Evolutionary conservation across 805 yeast genomes (phyloP), one percentile per base, ranked within the genome.

Genomic region (Saccharomycopsis sp.): DNA sequence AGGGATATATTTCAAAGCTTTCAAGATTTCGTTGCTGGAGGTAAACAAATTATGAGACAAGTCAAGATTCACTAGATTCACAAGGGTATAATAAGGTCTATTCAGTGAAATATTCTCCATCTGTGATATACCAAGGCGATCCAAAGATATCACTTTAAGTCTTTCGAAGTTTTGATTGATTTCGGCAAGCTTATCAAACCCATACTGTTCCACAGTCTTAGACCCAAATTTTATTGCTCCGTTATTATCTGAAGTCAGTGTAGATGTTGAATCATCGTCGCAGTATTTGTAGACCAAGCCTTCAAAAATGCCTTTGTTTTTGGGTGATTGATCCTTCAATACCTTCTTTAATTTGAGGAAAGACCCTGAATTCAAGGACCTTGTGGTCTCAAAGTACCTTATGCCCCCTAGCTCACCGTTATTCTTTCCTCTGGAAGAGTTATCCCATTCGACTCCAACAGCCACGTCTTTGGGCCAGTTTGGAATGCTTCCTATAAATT

Each of bases 361-460:
- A 2, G 91, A 81, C 0, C 89, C 95, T 1, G 84, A 72, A 0
- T 73, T 74, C 0, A 62, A 67, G n/a, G 60, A 70, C n/a, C 41
- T 37, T 5, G 24, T 68, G 51, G 73, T 64, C 4, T 62, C 37
- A 67, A 91, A 91, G 67, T 89, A 89, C 55, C 67, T 64, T 0
- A 70, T 64, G 0, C 85, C 89, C 20, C 79, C 73, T 24, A 81
- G 60, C 1, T 66, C 58, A 0, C 98, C 98, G 61, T 79, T 72
- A 67, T 91, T 82, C 64, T 84, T 89, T 1, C 97, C 97, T 40
- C 90, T 73, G 0, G 60, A 57, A 0, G 77, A 70, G 51, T 82
- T 74, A 67, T 91, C 97, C 97, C 97, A 91, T 68, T 91, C 97
- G 2, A 91, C 76, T 0, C 97, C 97, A 14, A 80, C 68, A 0